Conservation (phyloP, 2,329 filamentous ascomycete species). For the Penicillium janthinellum region DNA sequence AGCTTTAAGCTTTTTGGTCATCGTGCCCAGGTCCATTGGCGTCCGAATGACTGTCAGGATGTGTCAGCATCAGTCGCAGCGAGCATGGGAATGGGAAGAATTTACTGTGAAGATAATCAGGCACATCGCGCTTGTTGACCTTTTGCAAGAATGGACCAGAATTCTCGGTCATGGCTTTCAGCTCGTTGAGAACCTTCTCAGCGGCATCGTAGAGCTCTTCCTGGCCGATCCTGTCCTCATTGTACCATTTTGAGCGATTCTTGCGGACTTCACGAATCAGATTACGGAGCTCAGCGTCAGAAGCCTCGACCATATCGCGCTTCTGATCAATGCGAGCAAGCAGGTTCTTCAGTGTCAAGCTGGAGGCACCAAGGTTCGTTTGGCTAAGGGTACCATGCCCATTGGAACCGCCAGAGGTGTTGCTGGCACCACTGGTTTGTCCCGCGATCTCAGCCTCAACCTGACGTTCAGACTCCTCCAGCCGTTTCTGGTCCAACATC, state of each 20-base stretch:
- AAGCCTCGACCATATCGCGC: slow-evolving; percentile 84
- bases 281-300: slow-evolving; percentile 86
- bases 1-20: slow-evolving; percentile 95
- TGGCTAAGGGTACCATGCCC: slow-evolving; percentile 89
- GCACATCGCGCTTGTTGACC: slow-evolving; percentile 95
- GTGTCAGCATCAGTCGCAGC: slow-evolving; percentile 24
- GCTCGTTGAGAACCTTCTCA: slow-evolving; percentile 94
- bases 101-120: slow-evolving; percentile 90
- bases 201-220: slow-evolving; percentile 96
- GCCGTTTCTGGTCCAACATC: slow-evolving; percentile 95
- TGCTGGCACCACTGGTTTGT: slow-evolving; percentile 55
- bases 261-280: slow-evolving; percentile 97
- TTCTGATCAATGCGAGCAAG: slow-evolving; percentile 95
- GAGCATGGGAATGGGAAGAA: neutral
- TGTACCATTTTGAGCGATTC: slow-evolving; percentile 98
- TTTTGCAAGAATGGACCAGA: slow-evolving; percentile 92
- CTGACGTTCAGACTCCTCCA: slow-evolving; percentile 95
- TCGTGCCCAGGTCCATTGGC: slow-evolving; percentile 95
- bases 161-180: slow-evolving; percentile 96
- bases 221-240: slow-evolving; percentile 94
- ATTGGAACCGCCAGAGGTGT: slow-evolving; percentile 56
- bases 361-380: slow-evolving; percentile 93
- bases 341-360: slow-evolving; percentile 92
- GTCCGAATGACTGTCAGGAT: slow-evolving; percentile 76
- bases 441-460: slow-evolving; percentile 92